Base-by-base conservation (phyloP, 768 basidiomycete genomes). In the Trametes gibbosa region DNA sequence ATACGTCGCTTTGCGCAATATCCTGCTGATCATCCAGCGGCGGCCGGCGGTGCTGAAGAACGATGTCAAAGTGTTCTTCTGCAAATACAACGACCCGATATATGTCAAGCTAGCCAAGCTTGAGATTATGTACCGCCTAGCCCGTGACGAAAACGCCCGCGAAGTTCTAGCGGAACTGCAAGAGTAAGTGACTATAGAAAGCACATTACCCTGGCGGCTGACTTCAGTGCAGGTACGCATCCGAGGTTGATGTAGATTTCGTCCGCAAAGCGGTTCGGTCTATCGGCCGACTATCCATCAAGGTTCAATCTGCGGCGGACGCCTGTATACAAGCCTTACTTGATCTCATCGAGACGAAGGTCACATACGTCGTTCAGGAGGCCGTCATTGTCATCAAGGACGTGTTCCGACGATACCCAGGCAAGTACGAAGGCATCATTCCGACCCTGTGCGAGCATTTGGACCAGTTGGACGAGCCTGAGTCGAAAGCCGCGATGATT, bases 41-140 rank as follows among this genome's bases (percentile, higher is more conserved):
- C 83, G 97, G 29, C 95, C 97, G 3, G 74, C 86, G 13, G 92
- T 99, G 32, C 78, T 99, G 41, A 91, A 91, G 74, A 97, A 97
- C 74, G 97, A 98, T 70, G 96, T 99, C 69, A 94, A 94, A 67
- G 95, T 98, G 14, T 98, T 99, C 76, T 99, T 99, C 76, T 98
- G 95, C 89, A 98, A 99, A 74, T 99, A 98, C 74, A 98, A 98
- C 71, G 97, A 98, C 68, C 97, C 97, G 2, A 97, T 98, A 65
- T 99, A 98, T 71, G 93, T 98, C 72, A 98, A 99, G 72, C 81
- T 99, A 29, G 96, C 95, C 50, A 98, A 99, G 68, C 79, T 99
- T 52, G 97, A 98, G 74, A 98, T 98, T 69, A 98, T 99, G 92
- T 98, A 98, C 73, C 87, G 97, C 10, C 80, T 99, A 19, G 94